Evolutionary conservation across 805 yeast genomes (phyloP).

Genomic region (Komagataella kurtzmanii): DNA sequence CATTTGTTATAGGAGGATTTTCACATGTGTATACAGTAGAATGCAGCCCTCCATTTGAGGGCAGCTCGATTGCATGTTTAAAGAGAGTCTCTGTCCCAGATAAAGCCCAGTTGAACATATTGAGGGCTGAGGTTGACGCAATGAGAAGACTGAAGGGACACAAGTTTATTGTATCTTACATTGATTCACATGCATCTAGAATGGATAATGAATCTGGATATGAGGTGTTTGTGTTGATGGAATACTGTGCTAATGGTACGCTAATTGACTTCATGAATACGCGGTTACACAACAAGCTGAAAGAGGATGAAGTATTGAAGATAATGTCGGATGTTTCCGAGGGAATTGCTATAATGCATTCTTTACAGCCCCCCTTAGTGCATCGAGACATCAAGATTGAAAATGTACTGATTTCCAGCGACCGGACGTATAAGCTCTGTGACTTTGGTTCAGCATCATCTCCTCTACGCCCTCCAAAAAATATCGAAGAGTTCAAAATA

Average conservation of each 20-base stretch:
- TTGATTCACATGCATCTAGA: constrained; percentile 90
- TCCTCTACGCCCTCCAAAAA: constrained; percentile 47
- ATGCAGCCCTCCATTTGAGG: constrained; percentile 46
- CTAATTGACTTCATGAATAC: constrained; percentile 72
- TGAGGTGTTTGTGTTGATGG: constrained; percentile 74
- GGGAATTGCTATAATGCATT: constrained; percentile 72
- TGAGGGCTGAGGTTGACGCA: constrained; percentile 94
- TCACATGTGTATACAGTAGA: constrained; percentile 86
- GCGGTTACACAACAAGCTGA: constrained; percentile 48
- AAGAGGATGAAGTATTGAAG: constrained; percentile 52
- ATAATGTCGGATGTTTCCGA: constrained; percentile 60
- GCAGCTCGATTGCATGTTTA: constrained; percentile 56
- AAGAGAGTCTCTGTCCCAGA: constrained; percentile 94
- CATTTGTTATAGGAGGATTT: constrained; percentile 46
- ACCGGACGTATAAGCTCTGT: constrained; percentile 53
- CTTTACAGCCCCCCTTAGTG: constrained; percentile 52
- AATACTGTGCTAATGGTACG: constrained; percentile 63
- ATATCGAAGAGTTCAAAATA: constrained; percentile 41
- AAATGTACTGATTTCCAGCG: constrained; percentile 52
- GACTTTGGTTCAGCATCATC: constrained; percentile 77
- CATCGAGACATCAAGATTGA: constrained; percentile 80
- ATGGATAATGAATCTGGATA: constrained; percentile 38
- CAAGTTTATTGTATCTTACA: constrained; percentile 73
- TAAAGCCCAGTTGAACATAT: constrained; percentile 64
- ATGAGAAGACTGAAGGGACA: constrained; percentile 82